A percentile compares a stretch with the other conserved stretches of the same genome.
phyloP scores from a whole-genome alignment of 805 yeast genomes.

The Lachancea waltii region DNA sequence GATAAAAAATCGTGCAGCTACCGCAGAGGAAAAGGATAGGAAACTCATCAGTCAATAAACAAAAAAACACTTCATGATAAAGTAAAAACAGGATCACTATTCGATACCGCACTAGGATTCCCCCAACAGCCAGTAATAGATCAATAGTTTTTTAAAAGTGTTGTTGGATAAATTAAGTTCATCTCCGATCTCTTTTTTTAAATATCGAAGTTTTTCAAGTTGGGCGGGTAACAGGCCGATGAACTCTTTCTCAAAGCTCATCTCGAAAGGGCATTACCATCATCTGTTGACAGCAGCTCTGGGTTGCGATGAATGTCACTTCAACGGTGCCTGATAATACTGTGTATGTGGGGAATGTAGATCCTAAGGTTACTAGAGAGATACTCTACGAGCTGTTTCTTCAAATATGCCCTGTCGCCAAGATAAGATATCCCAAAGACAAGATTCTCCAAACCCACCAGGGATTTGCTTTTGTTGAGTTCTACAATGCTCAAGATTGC shows the following conservation, averaged over 20 bases:
- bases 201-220: not conserved
- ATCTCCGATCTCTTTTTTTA: not conserved
- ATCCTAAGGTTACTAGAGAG: constrained; percentile 62
- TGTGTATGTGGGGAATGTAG: constrained; percentile 77
- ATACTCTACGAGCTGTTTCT: constrained; percentile 74
- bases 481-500: constrained; percentile 51
- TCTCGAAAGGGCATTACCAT: constrained; percentile 3
- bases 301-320: constrained; percentile 33
- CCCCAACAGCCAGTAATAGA: not conserved
- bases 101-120: no score
- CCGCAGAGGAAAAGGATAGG: no score
- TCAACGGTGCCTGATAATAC: constrained; percentile 49
- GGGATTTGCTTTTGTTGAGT: constrained; percentile 86
- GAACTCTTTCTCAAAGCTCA: not conserved
- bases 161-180: not conserved
- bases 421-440: constrained; percentile 74
- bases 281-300: no score
- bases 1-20: not conserved
- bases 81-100: not conserved
- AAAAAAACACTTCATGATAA: not conserved
- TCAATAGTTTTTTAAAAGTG: constrained; percentile 1
- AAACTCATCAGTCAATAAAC: no score
- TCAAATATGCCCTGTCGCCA: constrained; percentile 74
- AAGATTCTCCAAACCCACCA: constrained; percentile 62
- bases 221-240: not conserved